These are phyloP conservation scores for Arachnopeziza araneosa DNA, from an alignment of 2,329 filamentous ascomycete species.

Conservation along the genomic window DNA sequence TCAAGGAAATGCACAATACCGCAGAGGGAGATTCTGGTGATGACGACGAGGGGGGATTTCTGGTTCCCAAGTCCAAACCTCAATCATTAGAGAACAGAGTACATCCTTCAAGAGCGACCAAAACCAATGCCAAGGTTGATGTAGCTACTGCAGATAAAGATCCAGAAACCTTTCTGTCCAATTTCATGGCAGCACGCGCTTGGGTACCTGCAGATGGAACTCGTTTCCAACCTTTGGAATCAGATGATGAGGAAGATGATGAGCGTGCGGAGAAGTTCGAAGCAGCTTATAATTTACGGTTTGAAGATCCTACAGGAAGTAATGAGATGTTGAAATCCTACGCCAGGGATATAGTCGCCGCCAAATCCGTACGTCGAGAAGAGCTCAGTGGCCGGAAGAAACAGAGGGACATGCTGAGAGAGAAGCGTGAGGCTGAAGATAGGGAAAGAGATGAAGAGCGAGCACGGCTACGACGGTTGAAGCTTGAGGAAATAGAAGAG, in stretches of 20 bases:
- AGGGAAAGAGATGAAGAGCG: constrained; percentile 72
- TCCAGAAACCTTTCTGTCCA: constrained; percentile 87
- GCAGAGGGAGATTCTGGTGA: constrained; percentile 41
- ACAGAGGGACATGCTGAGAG: constrained; percentile 70
- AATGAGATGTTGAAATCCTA: constrained; percentile 88
- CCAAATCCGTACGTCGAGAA: constrained; percentile 80
- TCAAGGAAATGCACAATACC: constrained; percentile 73
- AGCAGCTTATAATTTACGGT: constrained; percentile 89
- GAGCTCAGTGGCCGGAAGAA: constrained; percentile 72
- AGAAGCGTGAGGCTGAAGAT: constrained; percentile 74
- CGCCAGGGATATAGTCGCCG: constrained; percentile 76
- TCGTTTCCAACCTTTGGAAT: constrained; percentile 78
- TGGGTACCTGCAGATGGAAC: constrained; percentile 70
- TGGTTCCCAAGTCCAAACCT: constrained; percentile 61
- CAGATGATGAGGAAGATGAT: constrained; percentile 72
- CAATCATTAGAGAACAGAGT: constrained; percentile 39
- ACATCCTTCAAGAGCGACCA: constrained; percentile 50
- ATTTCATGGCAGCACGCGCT: constrained; percentile 87
- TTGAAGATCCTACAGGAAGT: constrained; percentile 83
- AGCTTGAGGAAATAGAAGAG: constrained; percentile 82
- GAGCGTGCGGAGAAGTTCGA: constrained; percentile 80
- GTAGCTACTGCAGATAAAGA: constrained; percentile 77
- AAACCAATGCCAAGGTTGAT: constrained; percentile 54
- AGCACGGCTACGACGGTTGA: constrained; percentile 76
- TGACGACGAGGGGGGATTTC: constrained; percentile 56